Conservation (phyloP, 1,139 yeast species). For the Hyphopichia fennica region DNA sequence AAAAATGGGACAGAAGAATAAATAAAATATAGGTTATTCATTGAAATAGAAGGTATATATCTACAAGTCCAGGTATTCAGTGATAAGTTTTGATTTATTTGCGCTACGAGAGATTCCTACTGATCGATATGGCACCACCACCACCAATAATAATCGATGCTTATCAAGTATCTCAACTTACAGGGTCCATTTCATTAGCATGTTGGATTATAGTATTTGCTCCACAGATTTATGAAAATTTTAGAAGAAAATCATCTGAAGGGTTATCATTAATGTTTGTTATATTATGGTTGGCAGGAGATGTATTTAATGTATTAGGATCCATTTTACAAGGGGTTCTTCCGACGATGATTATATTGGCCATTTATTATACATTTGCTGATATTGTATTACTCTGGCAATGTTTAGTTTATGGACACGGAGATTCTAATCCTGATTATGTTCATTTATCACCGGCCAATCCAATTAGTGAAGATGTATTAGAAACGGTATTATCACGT, state of each 20-base stretch:
- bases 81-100: too few relatives aligned
- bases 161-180: constrained; percentile 81
- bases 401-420: constrained; percentile 68
- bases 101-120: not conserved
- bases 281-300: constrained; percentile 85
- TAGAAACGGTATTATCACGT: constrained; percentile 54
- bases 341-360: constrained; percentile 90
- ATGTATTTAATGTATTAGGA: constrained; percentile 86
- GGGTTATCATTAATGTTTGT: constrained; percentile 84
- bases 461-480: constrained; percentile 70
- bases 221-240: constrained; percentile 93
- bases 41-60: too few relatives aligned
- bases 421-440: constrained; percentile 56
- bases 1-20: too few relatives aligned
- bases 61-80: too few relatives aligned
- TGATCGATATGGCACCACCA: constrained; percentile 50
- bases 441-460: constrained; percentile 88
- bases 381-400: constrained; percentile 82
- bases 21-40: too few relatives aligned
- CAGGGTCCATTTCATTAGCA: constrained; percentile 91
- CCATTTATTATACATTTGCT: constrained; percentile 88
- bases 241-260: constrained; percentile 77
- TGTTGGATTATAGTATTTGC: constrained; percentile 98
- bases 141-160: constrained; percentile 70
- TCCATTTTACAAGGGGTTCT: constrained; percentile 84